These are phyloP conservation scores for Vicia villosa DNA, from an alignment of 306 rosid genomes.

Conservation along the genomic window DNA sequence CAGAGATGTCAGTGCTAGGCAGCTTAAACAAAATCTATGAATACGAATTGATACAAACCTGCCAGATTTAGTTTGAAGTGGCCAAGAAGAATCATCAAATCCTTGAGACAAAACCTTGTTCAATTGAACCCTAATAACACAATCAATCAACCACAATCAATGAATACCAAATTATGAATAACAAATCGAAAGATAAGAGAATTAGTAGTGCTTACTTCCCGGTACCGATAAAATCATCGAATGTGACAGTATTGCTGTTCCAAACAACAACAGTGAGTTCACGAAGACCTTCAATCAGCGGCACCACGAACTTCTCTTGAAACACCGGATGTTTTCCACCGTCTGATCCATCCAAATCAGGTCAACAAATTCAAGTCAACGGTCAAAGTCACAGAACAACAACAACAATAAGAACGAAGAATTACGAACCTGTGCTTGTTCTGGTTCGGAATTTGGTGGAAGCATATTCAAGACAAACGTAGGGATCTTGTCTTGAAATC, in stretches of 20 bases:
- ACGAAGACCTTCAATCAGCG: constrained; percentile 82
- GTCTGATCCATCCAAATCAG: constrained; percentile 39
- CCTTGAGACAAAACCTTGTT: constrained; percentile 80
- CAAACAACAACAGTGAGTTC: constrained; percentile 69
- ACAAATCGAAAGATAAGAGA: background rate
- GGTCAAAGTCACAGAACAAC: background rate
- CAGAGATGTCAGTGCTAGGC: too few relatives aligned
- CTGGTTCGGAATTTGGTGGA: constrained; percentile 66
- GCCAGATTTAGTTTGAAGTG: constrained; percentile 83
- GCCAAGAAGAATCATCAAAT: constrained; percentile 76
- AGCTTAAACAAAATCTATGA: too few relatives aligned
- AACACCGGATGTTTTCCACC: constrained; percentile 73
- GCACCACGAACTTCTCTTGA: constrained; percentile 73
- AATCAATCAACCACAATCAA: background rate
- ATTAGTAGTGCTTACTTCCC: constrained; percentile 48
- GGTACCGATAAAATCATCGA: constrained; percentile 79
- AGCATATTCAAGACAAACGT: constrained; percentile 78
- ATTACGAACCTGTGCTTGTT: constrained; percentile 64
- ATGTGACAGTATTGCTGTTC: constrained; percentile 79
- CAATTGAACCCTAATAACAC: constrained; percentile 60
- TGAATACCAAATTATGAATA: too few relatives aligned
- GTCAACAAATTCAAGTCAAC: background rate
- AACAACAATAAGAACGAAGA: background rate
- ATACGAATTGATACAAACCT: too few relatives aligned
- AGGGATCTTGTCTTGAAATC: constrained; percentile 90